Evolutionary conservation across 2,329 filamentous ascomycete species (phyloP).

Genomic region (Aspergillus clavatus): DNA sequence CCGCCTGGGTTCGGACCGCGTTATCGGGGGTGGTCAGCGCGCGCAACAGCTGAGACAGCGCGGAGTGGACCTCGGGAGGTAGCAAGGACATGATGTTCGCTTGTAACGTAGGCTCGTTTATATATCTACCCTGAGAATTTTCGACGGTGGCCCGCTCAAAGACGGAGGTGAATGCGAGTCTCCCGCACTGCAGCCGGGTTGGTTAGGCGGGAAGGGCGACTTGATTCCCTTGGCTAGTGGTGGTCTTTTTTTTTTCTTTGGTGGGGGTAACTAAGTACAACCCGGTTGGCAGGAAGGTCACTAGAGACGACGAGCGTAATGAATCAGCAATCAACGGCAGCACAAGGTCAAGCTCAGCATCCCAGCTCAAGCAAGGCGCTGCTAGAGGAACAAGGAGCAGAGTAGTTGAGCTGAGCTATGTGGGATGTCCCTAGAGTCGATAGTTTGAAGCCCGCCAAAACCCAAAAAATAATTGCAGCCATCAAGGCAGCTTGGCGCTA

Average conservation of each 20-base stretch:
- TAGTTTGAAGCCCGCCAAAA: slow-evolving; percentile 6
- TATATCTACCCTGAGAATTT: neutral
- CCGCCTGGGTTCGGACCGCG: slow-evolving; percentile 73
- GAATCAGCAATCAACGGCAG: slow-evolving; percentile 11
- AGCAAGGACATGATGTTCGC: slow-evolving; percentile 70
- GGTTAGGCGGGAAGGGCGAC: neutral
- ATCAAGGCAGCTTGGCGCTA: slow-evolving; percentile 16
- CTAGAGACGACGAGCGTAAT: neutral
- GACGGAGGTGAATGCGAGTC: neutral
- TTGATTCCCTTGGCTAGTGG: neutral
- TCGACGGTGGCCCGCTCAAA: neutral
- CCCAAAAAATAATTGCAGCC: slow-evolving; percentile 11
- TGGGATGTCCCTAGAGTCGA: slow-evolving; percentile 1
- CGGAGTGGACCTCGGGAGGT: slow-evolving; percentile 74
- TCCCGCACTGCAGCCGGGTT: neutral
- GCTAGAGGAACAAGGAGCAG: slow-evolving; percentile 9
- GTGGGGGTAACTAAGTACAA: neutral
- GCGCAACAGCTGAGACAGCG: slow-evolving; percentile 79
- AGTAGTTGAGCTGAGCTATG: neutral
- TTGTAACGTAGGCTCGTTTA: slow-evolving; percentile 4
- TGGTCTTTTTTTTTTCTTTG: neutral
- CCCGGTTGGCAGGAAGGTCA: neutral
- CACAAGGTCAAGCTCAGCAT: slow-evolving; percentile 23
- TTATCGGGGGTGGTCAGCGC: slow-evolving; percentile 90
- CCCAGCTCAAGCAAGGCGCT: slow-evolving; percentile 17